Evolutionary conservation across 169 alveolate species (phyloP).

Genomic region (Pseudocohnilembus persalinus): DNA sequence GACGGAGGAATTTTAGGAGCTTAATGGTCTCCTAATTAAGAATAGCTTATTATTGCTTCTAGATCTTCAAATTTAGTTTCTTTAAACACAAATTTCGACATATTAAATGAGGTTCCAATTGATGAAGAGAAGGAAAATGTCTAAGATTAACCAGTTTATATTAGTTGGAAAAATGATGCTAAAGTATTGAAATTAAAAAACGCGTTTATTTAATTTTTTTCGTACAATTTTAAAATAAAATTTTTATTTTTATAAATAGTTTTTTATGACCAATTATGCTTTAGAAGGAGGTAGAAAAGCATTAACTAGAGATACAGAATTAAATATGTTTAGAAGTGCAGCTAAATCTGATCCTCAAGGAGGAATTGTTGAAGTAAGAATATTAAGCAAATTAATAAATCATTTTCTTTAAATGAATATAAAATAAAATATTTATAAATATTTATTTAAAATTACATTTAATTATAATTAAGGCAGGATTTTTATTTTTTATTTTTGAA

Average conservation of each 20-base stretch:
- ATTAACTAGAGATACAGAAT: constrained; percentile 66
- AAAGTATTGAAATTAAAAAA: not conserved
- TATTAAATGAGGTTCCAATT: constrained; percentile 14
- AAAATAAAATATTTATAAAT: no score
- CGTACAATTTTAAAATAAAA: not conserved
- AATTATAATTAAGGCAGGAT: no score
- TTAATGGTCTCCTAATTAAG: constrained; percentile 24
- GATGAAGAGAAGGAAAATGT: constrained; percentile 1
- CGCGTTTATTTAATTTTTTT: not conserved
- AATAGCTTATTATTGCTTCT: constrained; percentile 13
- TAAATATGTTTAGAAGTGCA: constrained; percentile 72
- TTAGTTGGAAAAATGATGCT: constrained; percentile 28
- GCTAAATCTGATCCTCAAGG: constrained; percentile 77
- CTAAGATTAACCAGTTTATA: constrained; percentile 5
- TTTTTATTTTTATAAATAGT: constrained; percentile 40
- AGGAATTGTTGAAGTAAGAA: constrained; percentile 23
- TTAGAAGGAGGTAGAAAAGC: constrained; percentile 73
- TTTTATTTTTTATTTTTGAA: constrained; percentile 6
- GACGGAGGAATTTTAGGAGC: constrained; percentile 27
- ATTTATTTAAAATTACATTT: no score
- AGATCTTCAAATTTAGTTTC: constrained; percentile 6
- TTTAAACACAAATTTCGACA: constrained; percentile 13
- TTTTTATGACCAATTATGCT: constrained; percentile 59
- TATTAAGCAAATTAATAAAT: not conserved
- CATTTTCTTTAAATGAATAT: not conserved